A percentile compares a stretch with the other conserved stretches of the same genome.
Evolutionary conservation across 1,284 basidiomycete species (phyloP).

Genomic region (Tylopilus sp.): DNA sequence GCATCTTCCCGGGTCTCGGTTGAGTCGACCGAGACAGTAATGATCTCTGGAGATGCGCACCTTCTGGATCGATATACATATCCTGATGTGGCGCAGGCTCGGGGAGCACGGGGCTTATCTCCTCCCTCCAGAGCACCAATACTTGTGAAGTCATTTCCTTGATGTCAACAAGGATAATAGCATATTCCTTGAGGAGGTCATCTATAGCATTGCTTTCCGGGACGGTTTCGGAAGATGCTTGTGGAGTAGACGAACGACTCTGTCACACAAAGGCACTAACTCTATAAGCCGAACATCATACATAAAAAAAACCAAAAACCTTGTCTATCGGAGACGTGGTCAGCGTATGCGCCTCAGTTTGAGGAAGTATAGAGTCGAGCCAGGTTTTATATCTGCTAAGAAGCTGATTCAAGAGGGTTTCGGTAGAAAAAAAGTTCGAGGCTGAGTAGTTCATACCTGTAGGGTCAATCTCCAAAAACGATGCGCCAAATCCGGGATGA

Average conservation of each 20-base stretch:
- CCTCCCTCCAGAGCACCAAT: conserved; percentile 56
- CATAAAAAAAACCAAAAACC: conserved; percentile 10
- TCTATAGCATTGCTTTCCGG: conserved; percentile 56
- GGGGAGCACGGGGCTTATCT: conserved; percentile 59
- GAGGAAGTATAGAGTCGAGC: conserved; percentile 51
- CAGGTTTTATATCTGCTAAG: conserved; percentile 74
- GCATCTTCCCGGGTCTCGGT: conserved; percentile 41
- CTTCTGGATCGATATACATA: conserved; percentile 44
- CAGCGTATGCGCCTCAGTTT: conserved; percentile 33
- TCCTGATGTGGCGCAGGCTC: conserved; percentile 34
- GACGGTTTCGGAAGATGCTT: conserved; percentile 42
- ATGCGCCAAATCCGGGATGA: conserved; percentile 72
- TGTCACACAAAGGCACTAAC: conserved; percentile 8
- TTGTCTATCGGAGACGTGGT: conserved; percentile 29
- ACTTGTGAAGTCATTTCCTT: conserved; percentile 49
- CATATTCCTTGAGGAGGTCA: conserved; percentile 59
- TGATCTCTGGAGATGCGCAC: conserved; percentile 33
- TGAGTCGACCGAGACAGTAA: neutral
- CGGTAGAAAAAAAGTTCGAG: conserved; percentile 1
- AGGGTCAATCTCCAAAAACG: conserved; percentile 86
- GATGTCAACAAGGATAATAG: conserved; percentile 63
- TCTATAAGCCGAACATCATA: neutral
- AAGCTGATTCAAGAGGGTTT: conserved; percentile 44
- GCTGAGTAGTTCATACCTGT: conserved; percentile 51
- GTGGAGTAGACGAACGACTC: conserved; percentile 51